Conservation (phyloP, 768 basidiomycete genomes). For the Tricholoma matsutake region DNA sequence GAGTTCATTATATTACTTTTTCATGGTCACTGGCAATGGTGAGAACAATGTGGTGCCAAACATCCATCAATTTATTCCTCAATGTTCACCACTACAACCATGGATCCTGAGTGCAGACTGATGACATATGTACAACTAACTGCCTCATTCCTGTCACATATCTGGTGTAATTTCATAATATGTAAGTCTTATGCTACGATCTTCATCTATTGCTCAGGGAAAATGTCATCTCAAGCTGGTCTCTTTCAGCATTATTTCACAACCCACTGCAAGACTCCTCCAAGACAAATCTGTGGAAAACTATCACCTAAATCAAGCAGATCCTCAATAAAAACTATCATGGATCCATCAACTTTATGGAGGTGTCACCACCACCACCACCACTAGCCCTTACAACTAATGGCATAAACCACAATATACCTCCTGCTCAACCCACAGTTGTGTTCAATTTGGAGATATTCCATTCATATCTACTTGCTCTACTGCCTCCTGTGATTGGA, state of each 20-base stretch:
- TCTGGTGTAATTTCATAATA: too few relatives aligned
- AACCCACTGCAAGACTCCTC: constrained; percentile 22
- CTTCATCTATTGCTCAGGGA: not conserved
- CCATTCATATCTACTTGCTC: constrained; percentile 61
- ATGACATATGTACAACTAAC: not conserved
- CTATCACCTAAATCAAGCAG: constrained; percentile 7
- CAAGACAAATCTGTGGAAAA: constrained; percentile 20
- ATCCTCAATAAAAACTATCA: constrained; percentile 12
- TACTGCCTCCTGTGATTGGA: constrained; percentile 79
- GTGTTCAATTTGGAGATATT: constrained; percentile 71
- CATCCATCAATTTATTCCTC: not conserved
- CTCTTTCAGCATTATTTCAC: constrained; percentile 27
- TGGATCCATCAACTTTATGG: not conserved
- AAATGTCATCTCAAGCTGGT: constrained; percentile 20
- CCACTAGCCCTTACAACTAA: constrained; percentile 19
- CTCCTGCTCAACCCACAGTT: constrained; percentile 23
- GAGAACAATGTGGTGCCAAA: not conserved
- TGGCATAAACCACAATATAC: constrained; percentile 24
- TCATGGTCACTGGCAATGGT: not conserved
- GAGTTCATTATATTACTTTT: not conserved
- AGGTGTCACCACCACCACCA: constrained; percentile 21
- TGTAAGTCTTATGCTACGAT: not conserved
- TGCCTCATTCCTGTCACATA: not conserved
- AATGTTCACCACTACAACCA: not conserved
- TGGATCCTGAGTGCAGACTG: not conserved